Percentiles rank a stretch among this genome's conserved stretches.
These are phyloP conservation scores for Phyllostachys edulis DNA, from an alignment of 176 grass and related monocot genomes.

Conservation along the genomic window DNA sequence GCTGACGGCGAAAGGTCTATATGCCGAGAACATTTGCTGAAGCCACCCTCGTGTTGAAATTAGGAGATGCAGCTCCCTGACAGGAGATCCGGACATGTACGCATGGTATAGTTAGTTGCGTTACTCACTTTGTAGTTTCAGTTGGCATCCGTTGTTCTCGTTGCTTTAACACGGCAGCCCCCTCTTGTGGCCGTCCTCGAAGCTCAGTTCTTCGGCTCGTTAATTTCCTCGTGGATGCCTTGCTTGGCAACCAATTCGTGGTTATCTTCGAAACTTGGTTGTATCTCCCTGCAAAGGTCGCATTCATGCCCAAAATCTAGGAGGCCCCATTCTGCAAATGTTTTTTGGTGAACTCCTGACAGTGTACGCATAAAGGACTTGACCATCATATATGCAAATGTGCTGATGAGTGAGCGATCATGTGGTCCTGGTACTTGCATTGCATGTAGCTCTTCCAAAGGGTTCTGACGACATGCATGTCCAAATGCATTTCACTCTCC, in stretches of 20 bases:
- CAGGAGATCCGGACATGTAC: too few species aligned
- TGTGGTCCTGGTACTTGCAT: not conserved
- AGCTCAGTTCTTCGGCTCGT: too few species aligned
- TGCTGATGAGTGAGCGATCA: not conserved
- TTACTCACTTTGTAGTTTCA: too few species aligned
- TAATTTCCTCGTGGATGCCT: not conserved
- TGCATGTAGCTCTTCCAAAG: not conserved
- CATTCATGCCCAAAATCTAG: not conserved
- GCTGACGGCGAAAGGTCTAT: too few species aligned
- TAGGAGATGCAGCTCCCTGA: too few species aligned
- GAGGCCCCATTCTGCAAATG: not conserved
- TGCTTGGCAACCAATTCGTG: not conserved
- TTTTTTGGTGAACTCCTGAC: not conserved
- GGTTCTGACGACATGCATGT: not conserved
- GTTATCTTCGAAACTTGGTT: not conserved
- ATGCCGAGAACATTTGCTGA: too few species aligned
- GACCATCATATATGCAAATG: not conserved
- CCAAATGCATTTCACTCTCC: not conserved
- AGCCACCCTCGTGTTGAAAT: too few species aligned
- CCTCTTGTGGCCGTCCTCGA: too few species aligned
- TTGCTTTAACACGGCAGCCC: too few species aligned
- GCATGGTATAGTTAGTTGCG: too few species aligned
- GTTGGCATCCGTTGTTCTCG: too few species aligned
- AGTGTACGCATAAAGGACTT: not conserved
- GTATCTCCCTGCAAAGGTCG: too few species aligned